Base-by-base conservation (phyloP, 306 rosid species). In the Datisca glomerata region DNA sequence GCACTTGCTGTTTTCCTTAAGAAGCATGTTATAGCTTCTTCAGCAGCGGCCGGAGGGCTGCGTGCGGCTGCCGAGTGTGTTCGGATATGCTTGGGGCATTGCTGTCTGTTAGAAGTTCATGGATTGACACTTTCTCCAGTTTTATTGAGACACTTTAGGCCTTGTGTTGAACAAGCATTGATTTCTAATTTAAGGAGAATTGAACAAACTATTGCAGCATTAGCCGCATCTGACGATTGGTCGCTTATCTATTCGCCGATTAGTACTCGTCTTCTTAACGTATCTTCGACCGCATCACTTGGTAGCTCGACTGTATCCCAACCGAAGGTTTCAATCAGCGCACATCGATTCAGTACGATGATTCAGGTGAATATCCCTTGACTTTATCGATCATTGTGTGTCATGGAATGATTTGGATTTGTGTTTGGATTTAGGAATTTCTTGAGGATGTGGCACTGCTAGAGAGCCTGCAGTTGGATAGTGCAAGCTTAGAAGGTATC, bases 161-260 rank as follows among this genome's bases (percentile, higher is more conserved):
- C 93, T 1, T 67, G 71, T 33, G 47, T 83, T 34, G 91, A 80
- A 33, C 55, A 69, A 42, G 89, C 86, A 20, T 28, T 83, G 47
- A 49, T 20, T 32, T 59, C 74, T 35, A 76, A 68, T 61, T 45
- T 89, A 34, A 80, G 65, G 45, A 74, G 93, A 70, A 83, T 89
- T 56, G 94, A 83, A 49, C 93, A 76, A 41, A 76, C 70, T 43
- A 62, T 80, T 57, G 72, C 77, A 34, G 95, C 97, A 10, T 60
- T 64, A 11, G 97, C 91, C 46, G 71, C 83, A 18, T 69, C 64
- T 5, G 97, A 89, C 34, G 95, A 89, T 53, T 89, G 97, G 93
- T 33, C 31, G 16, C 85, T 83, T 29, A 49, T 45, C 49, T 66
- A 54, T 70, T 65, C 79, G 5, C 78, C 81, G 1, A 51, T 61